Conservation (phyloP, 2,329 filamentous ascomycete genomes). For the Colletotrichum paranaense region DNA sequence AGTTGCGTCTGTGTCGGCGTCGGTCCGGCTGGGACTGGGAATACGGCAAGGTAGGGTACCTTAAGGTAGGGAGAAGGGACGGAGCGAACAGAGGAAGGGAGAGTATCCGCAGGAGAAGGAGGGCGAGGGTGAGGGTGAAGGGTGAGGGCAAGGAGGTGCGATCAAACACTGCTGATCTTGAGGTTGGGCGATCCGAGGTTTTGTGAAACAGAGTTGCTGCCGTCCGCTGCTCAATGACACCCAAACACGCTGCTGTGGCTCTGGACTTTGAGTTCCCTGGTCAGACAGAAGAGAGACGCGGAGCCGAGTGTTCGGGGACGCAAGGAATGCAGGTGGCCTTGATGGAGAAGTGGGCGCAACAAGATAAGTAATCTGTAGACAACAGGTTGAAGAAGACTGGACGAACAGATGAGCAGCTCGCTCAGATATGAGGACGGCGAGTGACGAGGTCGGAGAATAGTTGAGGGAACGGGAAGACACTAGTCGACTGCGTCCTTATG, state of each 20-base stretch:
- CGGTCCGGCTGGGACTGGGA: constrained; percentile 7
- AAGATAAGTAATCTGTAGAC: background rate
- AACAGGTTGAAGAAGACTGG: background rate
- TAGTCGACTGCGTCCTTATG: background rate
- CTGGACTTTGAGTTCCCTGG: background rate
- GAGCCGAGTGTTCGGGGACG: background rate
- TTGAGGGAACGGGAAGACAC: background rate
- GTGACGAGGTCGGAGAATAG: background rate
- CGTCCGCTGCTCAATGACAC: constrained; percentile 29
- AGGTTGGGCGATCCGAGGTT: constrained; percentile 5
- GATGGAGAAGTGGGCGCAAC: background rate
- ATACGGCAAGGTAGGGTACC: too few relatives aligned
- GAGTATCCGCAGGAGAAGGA: background rate
- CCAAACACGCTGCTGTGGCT: constrained; percentile 31
- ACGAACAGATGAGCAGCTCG: background rate
- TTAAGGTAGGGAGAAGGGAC: background rate
- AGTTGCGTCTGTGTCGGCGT: constrained; percentile 24
- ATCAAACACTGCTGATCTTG: constrained; percentile 15
- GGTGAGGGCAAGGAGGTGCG: background rate
- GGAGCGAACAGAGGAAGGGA: background rate
- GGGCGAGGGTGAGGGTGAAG: background rate
- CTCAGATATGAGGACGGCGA: background rate
- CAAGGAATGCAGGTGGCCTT: background rate
- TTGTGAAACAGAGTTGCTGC: constrained; percentile 27
- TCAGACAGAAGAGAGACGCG: background rate